Evolutionary conservation across 352 stramenopile species (phyloP).

Genomic region (Pythium utonaiense): DNA sequence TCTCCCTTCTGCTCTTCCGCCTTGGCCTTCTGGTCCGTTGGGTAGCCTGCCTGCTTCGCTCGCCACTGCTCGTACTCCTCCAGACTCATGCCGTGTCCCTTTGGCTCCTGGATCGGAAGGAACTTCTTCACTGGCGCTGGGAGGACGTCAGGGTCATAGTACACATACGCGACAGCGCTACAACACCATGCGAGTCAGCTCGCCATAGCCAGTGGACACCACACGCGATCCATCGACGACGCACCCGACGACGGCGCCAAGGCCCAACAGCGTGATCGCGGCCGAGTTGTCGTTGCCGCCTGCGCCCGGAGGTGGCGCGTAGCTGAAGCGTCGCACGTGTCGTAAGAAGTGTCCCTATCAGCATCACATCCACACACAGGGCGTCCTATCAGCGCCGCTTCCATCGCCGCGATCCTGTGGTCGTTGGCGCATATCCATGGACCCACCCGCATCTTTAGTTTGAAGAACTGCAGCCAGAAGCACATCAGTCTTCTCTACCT

Average conservation of each 20-base stretch:
- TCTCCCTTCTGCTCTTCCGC: conserved; percentile 35
- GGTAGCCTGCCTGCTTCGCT: conserved; percentile 58
- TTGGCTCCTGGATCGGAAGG: conserved; percentile 75
- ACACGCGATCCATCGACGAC: not conserved
- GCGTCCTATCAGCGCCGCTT: not conserved
- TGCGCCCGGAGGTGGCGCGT: conserved; percentile 53
- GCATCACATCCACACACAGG: not conserved
- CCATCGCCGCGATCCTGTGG: not conserved
- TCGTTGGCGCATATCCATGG: not conserved
- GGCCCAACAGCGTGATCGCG: conserved; percentile 71
- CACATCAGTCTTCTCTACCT: conserved; percentile 4
- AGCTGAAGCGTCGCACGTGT: conserved; percentile 57
- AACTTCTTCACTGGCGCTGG: conserved; percentile 69
- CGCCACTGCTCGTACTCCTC: conserved; percentile 88
- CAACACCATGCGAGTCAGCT: not conserved
- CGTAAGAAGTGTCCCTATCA: conserved; percentile 25
- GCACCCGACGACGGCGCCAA: conserved; percentile 62
- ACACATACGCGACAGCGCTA: conserved; percentile 76
- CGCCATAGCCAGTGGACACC: not conserved
- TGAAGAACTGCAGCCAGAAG: conserved; percentile 14
- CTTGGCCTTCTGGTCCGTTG: conserved; percentile 31
- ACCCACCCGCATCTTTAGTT: conserved; percentile 8
- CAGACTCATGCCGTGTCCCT: conserved; percentile 81
- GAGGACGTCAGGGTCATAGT: conserved; percentile 83
- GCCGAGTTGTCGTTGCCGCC: conserved; percentile 75